phyloP scores from a whole-genome alignment of 441 rosid species.

The Eutrema salsugineum region DNA sequence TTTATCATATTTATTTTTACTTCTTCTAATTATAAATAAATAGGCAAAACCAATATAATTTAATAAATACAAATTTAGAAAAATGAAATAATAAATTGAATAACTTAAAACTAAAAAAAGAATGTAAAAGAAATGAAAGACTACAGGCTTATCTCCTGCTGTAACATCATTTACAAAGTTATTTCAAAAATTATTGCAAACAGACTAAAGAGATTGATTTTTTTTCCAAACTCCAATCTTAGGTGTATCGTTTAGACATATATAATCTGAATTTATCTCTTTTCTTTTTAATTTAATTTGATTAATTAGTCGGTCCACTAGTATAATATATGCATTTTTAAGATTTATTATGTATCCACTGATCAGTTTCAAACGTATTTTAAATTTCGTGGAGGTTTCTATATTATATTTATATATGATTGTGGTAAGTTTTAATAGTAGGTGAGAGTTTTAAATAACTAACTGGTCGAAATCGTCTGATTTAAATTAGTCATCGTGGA shows the following conservation, averaged over 20 bases:
- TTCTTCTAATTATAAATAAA: too few relatives aligned
- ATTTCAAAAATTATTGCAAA: too few relatives aligned
- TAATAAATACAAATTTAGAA: too few relatives aligned
- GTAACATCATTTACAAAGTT: too few relatives aligned
- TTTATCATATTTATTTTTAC: too few relatives aligned
- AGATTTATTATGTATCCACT: conserved; percentile 25
- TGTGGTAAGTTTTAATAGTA: conserved; percentile 11
- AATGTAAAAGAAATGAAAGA: too few relatives aligned
- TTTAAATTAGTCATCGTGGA: conserved; percentile 17
- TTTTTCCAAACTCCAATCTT: conserved; percentile 27
- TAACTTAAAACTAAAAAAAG: too few relatives aligned
- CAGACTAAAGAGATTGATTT: too few relatives aligned
- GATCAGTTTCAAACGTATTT: conserved; percentile 6
- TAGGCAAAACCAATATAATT: too few relatives aligned
- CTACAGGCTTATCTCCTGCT: too few relatives aligned
- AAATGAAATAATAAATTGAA: too few relatives aligned
- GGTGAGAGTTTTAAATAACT: conserved; percentile 21
- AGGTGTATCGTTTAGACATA: conserved; percentile 31
- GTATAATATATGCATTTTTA: not conserved
- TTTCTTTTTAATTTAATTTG: not conserved
- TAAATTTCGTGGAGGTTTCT: too few relatives aligned
- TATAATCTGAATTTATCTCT: conserved; percentile 24
- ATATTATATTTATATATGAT: not conserved
- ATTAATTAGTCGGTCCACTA: conserved; percentile 24
- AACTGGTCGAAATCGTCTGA: not conserved